Conservation (phyloP, 371 early-diverging fungal species). For the Aphelidium insulamus region DNA sequence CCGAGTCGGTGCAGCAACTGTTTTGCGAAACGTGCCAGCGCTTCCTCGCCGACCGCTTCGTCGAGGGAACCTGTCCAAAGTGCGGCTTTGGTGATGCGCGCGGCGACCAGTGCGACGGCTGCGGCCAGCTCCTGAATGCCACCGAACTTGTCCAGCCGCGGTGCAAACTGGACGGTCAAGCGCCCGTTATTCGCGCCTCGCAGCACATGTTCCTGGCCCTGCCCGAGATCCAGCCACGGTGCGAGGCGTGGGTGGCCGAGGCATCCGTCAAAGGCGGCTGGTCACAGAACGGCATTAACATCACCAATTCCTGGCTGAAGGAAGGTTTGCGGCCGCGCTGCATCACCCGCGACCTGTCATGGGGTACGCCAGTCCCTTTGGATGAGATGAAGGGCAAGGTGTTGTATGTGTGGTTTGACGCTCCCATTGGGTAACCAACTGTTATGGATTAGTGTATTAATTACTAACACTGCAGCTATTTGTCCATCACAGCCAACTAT, state of each 20-base stretch:
- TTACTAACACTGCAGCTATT: too few species aligned
- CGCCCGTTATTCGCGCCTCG: conserved; percentile 63
- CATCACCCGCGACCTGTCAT: conserved; percentile 98
- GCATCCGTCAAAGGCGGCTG: conserved; percentile 60
- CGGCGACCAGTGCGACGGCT: conserved; percentile 99
- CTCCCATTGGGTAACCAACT: conserved; percentile 95
- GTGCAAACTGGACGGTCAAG: conserved; percentile 78
- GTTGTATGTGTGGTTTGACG: conserved; percentile 99
- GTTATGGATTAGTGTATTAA: too few species aligned
- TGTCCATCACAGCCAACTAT: conserved; percentile 88
- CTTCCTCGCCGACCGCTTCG: conserved; percentile 98
- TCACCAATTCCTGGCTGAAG: conserved; percentile 90
- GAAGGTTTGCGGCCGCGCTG: conserved; percentile 91
- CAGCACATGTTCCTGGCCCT: conserved; percentile 89
- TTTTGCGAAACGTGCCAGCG: conserved; percentile 74
- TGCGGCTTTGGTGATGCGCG: conserved; percentile 85
- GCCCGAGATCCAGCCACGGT: conserved; percentile 41
- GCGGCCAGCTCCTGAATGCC: conserved; percentile 83
- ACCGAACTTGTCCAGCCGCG: conserved; percentile 86
- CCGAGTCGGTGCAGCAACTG: conserved; percentile 67
- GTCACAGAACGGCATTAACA: conserved; percentile 74
- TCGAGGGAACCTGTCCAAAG: conserved; percentile 89
- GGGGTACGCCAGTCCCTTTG: conserved; percentile 98
- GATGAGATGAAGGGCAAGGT: conserved; percentile 83
- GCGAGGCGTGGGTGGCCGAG: conserved; percentile 49